A percentile compares a stretch with the other conserved stretches of the same genome.
Conservation (phyloP, 2,329 filamentous ascomycete species). For the Colletotrichum nymphaeae region DNA sequence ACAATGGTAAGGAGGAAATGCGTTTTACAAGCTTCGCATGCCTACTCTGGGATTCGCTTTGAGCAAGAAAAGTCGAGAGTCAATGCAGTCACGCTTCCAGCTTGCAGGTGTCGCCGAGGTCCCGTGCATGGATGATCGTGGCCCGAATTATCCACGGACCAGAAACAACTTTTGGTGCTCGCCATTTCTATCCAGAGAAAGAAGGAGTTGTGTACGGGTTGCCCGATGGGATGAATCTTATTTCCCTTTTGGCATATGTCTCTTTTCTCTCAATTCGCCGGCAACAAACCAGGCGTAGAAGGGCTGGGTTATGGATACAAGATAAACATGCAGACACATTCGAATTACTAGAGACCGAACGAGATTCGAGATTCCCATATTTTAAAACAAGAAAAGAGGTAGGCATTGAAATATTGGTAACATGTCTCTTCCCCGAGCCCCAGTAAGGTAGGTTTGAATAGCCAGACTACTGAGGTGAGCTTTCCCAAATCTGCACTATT, state of each 20-base stretch:
- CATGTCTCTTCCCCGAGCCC: no score
- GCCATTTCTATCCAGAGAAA: neutral
- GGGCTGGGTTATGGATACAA: no score
- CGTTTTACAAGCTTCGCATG: neutral
- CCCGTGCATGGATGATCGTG: constrained; percentile 2
- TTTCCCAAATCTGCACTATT: no score
- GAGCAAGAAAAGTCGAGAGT: neutral
- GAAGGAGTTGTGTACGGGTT: neutral
- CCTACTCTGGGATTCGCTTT: neutral
- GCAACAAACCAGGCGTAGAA: no score
- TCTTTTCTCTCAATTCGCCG: neutral
- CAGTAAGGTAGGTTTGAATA: no score
- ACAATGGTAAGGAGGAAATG: neutral
- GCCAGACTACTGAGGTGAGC: no score
- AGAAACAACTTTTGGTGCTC: constrained; percentile 3
- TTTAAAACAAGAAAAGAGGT: no score
- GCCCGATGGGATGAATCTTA: neutral
- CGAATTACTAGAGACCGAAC: no score
- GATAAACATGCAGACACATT: no score
- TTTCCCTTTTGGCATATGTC: neutral
- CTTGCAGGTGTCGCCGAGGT: neutral
- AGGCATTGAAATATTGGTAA: no score
- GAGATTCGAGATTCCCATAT: no score
- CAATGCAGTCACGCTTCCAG: neutral
- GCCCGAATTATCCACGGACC: constrained; percentile 15